Percentiles rank a stretch among this genome's conserved stretches.
Evolutionary conservation across 2,329 filamentous ascomycete species (phyloP).

Genomic region (Periconia sp.): DNA sequence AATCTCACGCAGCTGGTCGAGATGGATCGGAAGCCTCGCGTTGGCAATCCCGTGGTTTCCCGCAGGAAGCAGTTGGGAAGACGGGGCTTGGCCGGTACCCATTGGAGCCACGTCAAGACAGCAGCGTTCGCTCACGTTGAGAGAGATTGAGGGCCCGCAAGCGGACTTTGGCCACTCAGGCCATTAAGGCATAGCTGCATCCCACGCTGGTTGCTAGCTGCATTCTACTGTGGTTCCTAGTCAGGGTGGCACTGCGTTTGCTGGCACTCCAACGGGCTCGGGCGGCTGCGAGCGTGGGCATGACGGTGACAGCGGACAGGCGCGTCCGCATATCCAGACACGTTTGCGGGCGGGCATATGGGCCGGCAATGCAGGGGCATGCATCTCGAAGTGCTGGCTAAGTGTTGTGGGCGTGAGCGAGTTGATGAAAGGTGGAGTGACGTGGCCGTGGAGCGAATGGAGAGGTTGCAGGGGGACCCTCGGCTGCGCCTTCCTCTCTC

Average conservation of each 20-base stretch:
- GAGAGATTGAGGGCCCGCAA: constrained; percentile 33
- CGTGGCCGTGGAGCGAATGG: constrained; percentile 22
- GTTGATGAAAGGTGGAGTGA: constrained; percentile 37
- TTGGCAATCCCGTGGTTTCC: constrained; percentile 34
- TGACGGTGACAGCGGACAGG: constrained; percentile 23
- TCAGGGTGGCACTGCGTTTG: constrained; percentile 32
- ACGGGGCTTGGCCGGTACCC: constrained; percentile 30
- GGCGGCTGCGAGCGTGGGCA: constrained; percentile 29
- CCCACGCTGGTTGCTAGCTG: constrained; percentile 31
- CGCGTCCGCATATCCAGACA: constrained; percentile 22
- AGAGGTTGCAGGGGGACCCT: constrained; percentile 17
- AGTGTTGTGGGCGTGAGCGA: constrained; percentile 17
- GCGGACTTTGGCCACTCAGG: constrained; percentile 30
- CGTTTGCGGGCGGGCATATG: constrained; percentile 25
- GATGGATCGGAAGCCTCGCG: constrained; percentile 39
- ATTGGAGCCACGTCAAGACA: constrained; percentile 46
- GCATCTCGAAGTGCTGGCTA: constrained; percentile 24
- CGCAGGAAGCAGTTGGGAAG: constrained; percentile 28
- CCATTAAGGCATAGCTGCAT: constrained; percentile 32
- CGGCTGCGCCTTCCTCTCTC: constrained; percentile 11
- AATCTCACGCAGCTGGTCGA: constrained; percentile 31
- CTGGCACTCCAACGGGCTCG: constrained; percentile 24
- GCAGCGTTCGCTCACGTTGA: constrained; percentile 33
- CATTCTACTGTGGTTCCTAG: constrained; percentile 22
- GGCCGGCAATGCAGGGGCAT: constrained; percentile 36